These are phyloP conservation scores for Kingdonia uniflora DNA, from an alignment of 164 flowering plant species.

Conservation along the genomic window DNA sequence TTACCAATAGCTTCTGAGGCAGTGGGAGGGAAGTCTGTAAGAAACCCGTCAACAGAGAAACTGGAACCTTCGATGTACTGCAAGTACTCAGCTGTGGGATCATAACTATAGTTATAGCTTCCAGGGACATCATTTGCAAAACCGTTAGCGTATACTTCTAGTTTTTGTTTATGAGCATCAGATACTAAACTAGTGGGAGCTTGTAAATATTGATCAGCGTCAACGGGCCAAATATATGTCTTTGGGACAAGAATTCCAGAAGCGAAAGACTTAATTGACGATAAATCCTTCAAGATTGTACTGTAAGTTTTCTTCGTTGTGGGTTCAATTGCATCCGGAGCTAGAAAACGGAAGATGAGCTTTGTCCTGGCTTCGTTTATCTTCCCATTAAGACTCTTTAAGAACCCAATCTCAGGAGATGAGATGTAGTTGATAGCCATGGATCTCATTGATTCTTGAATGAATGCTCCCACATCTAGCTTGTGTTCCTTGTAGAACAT, in stretches of 20 bases:
- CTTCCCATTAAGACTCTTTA: conserved; percentile 37
- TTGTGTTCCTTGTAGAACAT: conserved; percentile 47
- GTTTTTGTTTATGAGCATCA: conserved; percentile 75
- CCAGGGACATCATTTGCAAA: conserved; percentile 60
- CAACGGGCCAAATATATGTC: conserved; percentile 39
- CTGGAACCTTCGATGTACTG: conserved; percentile 55
- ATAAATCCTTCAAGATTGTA: conserved; percentile 32
- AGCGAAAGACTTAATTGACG: conserved; percentile 51
- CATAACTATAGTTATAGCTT: conserved; percentile 79
- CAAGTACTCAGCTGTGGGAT: conserved; percentile 63
- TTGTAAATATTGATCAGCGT: conserved; percentile 28
- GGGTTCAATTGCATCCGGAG: conserved; percentile 44
- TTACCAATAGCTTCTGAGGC: conserved; percentile 75
- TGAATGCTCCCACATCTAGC: conserved; percentile 17
- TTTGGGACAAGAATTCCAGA: conserved; percentile 60
- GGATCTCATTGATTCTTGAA: conserved; percentile 15
- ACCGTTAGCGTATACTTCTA: conserved; percentile 68
- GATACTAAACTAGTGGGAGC: conserved; percentile 51
- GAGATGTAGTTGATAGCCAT: conserved; percentile 39
- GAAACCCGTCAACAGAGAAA: conserved; percentile 79
- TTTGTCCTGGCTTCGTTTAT: conserved; percentile 26
- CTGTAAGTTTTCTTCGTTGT: conserved; percentile 35
- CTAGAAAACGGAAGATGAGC: conserved; percentile 46
- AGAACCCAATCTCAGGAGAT: conserved; percentile 72
- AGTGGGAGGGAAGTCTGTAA: conserved; percentile 83